Conservation (phyloP, 2,329 filamentous ascomycete genomes). For the Penicillium palitans region DNA sequence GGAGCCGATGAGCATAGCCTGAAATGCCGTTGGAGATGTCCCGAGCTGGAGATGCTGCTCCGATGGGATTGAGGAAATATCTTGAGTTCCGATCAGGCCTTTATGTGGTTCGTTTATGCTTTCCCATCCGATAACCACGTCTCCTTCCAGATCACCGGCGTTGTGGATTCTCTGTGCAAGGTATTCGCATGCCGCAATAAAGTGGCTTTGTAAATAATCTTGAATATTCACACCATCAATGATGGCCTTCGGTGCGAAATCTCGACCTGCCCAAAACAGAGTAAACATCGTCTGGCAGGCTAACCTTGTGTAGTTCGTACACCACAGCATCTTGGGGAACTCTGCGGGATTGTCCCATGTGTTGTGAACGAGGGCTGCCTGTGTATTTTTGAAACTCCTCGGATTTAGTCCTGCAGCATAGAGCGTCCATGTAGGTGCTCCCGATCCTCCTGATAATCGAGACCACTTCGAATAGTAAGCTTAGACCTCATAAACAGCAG, state of each 20-base stretch:
- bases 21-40: conserved; percentile 90
- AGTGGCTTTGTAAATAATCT: conserved; percentile 88
- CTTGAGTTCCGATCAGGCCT: conserved; percentile 78
- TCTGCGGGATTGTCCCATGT: conserved; percentile 79
- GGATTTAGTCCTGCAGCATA: conserved; percentile 93
- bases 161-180: conserved; percentile 83
- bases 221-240: conserved; percentile 95
- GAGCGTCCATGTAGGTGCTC: conserved; percentile 95
- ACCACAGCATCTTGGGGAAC: conserved; percentile 99
- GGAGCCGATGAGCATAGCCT: conserved; percentile 84
- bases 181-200: conserved; percentile 74
- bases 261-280: conserved; percentile 83
- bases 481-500: too few species aligned
- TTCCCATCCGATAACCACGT: conserved; percentile 95
- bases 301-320: conserved; percentile 89
- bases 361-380: conserved; percentile 93
- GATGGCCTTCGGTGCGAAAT: conserved; percentile 94
- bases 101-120: conserved; percentile 93
- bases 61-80: conserved; percentile 78
- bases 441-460: conserved; percentile 87
- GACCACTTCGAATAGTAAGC: conserved; percentile 68
- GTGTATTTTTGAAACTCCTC: conserved; percentile 76
- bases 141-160: conserved; percentile 81
- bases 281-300: conserved; percentile 91
- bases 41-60: conserved; percentile 92